Evolutionary conservation across 306 rosid genomes (phyloP).

Genomic region (Quercus engelmannii): DNA sequence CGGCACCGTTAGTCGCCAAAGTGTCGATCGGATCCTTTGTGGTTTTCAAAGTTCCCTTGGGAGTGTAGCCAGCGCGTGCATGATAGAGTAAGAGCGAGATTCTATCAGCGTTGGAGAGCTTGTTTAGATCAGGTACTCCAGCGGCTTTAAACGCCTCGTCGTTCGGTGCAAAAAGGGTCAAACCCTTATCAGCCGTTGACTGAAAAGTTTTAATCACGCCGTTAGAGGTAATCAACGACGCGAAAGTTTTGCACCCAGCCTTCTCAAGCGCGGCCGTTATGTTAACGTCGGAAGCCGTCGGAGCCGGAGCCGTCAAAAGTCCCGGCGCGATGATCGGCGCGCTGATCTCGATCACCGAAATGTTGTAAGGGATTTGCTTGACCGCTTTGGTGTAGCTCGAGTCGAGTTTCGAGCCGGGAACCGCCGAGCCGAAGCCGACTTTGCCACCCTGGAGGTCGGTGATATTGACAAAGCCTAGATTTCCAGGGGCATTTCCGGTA

Average conservation of each 20-base stretch:
- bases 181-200: conserved; percentile 55
- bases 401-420: conserved; percentile 81
- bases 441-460: conserved; percentile 84
- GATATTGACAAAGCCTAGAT: conserved; percentile 81
- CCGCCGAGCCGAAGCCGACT: conserved; percentile 87
- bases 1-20: conserved; percentile 74
- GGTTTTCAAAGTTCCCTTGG: conserved; percentile 71
- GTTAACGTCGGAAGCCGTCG: conserved; percentile 57
- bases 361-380: conserved; percentile 72
- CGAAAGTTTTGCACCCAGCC: conserved; percentile 73
- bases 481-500: conserved; percentile 73
- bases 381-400: conserved; percentile 77
- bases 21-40: conserved; percentile 50
- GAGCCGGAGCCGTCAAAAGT: conserved; percentile 74
- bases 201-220: conserved; percentile 70
- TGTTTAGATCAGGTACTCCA: conserved; percentile 74
- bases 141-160: conserved; percentile 85
- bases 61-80: conserved; percentile 56
- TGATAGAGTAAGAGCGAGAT: conserved; percentile 77
- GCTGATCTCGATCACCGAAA: conserved; percentile 74
- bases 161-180: conserved; percentile 78
- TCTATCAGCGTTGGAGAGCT: conserved; percentile 74
- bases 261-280: conserved; percentile 72
- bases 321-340: conserved; percentile 78
- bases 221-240: conserved; percentile 42